phyloP scores from a whole-genome alignment of 345 rosid species.

The Theobroma cacao region DNA sequence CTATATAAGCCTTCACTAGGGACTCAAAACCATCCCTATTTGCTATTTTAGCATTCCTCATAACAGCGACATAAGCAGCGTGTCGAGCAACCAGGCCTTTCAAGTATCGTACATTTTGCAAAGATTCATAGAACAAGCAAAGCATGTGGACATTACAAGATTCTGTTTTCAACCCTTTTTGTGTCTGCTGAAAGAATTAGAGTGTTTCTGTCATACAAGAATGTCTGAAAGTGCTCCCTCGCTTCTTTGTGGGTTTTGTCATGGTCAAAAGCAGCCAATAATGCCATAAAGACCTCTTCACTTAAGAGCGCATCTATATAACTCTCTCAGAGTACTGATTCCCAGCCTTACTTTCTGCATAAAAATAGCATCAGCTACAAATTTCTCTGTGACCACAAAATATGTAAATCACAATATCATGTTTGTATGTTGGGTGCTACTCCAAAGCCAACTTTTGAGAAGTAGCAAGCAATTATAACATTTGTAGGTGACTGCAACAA shows the following conservation, averaged over 20 bases:
- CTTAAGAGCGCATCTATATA: slow-evolving; percentile 87
- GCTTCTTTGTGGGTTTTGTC: slow-evolving; percentile 66
- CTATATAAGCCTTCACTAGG: slow-evolving; percentile 35
- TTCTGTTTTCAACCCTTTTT: slow-evolving; percentile 26
- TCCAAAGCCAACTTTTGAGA: too few species aligned
- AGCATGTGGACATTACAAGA: neutral
- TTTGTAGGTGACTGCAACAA: too few species aligned
- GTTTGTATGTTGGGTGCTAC: too few species aligned
- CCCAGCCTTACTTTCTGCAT: slow-evolving; percentile 75
- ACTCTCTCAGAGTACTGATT: slow-evolving; percentile 73
- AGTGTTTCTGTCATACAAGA: slow-evolving; percentile 67
- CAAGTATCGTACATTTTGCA: neutral
- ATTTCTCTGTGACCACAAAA: too few species aligned
- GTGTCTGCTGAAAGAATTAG: slow-evolving; percentile 33
- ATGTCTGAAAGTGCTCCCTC: slow-evolving; percentile 59
- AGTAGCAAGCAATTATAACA: too few species aligned
- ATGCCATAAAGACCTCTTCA: slow-evolving; percentile 78
- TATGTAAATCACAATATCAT: too few species aligned
- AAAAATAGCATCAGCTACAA: too few species aligned
- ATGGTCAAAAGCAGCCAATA: slow-evolving; percentile 67
- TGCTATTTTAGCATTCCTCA: slow-evolving; percentile 30
- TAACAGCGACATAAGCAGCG: slow-evolving; percentile 41
- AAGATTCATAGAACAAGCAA: neutral
- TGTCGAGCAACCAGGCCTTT: slow-evolving; percentile 5
- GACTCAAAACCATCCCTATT: slow-evolving; percentile 35